phyloP scores from a whole-genome alignment of 129 eudicot species.

The Mikania micrantha region DNA sequence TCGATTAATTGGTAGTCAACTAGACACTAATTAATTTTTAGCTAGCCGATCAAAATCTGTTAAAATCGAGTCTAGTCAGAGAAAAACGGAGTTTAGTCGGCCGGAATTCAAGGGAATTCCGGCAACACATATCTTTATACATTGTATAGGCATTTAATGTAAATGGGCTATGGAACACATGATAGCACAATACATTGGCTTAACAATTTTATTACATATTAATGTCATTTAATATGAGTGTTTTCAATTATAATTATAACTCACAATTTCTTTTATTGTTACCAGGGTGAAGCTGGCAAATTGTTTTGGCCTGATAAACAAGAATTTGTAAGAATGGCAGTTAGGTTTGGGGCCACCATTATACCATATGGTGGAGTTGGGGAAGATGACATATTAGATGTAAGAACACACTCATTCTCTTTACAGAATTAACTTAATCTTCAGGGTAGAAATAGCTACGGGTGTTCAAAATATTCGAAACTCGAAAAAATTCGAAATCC shows the following conservation, averaged over 20 bases:
- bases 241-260: background rate
- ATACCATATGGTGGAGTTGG: conserved; percentile 29
- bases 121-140: no score
- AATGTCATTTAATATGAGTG: background rate
- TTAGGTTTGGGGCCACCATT: conserved; percentile 33
- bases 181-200: no score
- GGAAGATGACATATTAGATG: conserved; percentile 31
- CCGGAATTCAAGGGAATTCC: no score
- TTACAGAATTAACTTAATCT: background rate
- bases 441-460: background rate
- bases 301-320: conserved; percentile 35
- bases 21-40: no score
- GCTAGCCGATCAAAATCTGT: no score
- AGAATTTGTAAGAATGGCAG: conserved; percentile 35
- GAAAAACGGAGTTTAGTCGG: no score
- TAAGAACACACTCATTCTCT: conserved; percentile 8
- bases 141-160: no score
- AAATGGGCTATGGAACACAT: no score
- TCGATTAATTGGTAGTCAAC: no score
- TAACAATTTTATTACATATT: background rate
- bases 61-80: no score
- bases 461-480: no score
- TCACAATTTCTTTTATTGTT: background rate
- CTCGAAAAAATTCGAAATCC: no score
- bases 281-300: conserved; percentile 30